Percentiles rank a stretch among this genome's conserved stretches.
Evolutionary conservation across 768 basidiomycete genomes (phyloP).

Genomic region (Strobilomyces echinocephalus): DNA sequence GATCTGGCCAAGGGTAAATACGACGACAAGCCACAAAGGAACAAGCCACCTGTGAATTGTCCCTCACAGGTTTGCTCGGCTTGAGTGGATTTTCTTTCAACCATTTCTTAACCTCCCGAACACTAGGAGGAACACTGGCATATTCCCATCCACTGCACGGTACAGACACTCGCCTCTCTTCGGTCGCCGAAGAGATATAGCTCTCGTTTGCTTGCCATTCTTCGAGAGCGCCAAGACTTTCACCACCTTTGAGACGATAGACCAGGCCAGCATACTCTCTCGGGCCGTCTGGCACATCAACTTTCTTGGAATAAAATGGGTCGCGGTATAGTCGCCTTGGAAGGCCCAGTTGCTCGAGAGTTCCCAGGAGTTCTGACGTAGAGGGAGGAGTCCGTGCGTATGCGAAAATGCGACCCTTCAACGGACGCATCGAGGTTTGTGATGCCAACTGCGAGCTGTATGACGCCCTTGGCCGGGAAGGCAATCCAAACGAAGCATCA

Average conservation of each 20-base stretch:
- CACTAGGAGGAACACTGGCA: conserved; percentile 61
- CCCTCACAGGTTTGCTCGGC: conserved; percentile 16
- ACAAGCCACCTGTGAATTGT: conserved; percentile 49
- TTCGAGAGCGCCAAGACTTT: conserved; percentile 51
- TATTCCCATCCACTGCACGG: conserved; percentile 76
- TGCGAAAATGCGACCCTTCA: conserved; percentile 28
- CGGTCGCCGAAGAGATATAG: conserved; percentile 1
- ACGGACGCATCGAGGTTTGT: conserved; percentile 1
- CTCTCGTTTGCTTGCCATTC: conserved; percentile 45
- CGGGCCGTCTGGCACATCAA: conserved; percentile 63
- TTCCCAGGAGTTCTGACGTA: conserved; percentile 40
- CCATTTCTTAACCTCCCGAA: conserved; percentile 50
- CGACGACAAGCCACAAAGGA: background rate
- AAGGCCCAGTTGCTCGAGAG: conserved; percentile 44
- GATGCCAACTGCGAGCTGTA: conserved; percentile 8
- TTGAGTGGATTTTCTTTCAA: conserved; percentile 32
- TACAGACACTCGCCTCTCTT: conserved; percentile 10
- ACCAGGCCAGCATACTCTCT: conserved; percentile 76
- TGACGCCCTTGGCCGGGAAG: conserved; percentile 15
- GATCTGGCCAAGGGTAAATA: conserved; percentile 39
- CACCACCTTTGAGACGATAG: conserved; percentile 66
- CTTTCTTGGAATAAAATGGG: conserved; percentile 74
- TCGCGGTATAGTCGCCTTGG: conserved; percentile 62
- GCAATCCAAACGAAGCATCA: background rate
- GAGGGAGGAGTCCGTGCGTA: conserved; percentile 53